These are phyloP conservation scores for Aquilaria malaccensis DNA, from an alignment of 345 rosid species.

Conservation along the genomic window DNA sequence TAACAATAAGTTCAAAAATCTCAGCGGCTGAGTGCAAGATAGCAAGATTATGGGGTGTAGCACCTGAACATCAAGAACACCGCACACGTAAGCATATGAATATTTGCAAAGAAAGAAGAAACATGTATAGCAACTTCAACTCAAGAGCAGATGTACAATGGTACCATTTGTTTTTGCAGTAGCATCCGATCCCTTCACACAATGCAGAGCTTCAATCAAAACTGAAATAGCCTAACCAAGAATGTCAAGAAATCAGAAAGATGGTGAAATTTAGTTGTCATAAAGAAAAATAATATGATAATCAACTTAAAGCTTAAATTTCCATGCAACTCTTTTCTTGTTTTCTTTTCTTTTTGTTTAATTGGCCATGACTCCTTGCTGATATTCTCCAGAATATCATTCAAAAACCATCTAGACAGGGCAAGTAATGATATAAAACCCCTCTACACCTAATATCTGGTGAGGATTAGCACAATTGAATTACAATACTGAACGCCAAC, in stretches of 20 bases:
- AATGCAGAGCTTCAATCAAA: constrained; percentile 83
- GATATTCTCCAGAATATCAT: no score
- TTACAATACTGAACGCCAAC: no score
- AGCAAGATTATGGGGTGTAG: constrained; percentile 85
- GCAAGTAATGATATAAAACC: no score
- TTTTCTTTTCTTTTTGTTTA: no score
- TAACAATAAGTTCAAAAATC: constrained; percentile 86
- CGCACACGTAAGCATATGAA: constrained; percentile 17
- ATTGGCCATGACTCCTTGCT: no score
- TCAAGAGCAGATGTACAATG: constrained; percentile 5
- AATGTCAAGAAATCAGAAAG: background rate
- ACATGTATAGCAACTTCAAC: constrained; percentile 4
- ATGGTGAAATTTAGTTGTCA: constrained; percentile 6
- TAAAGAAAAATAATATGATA: background rate
- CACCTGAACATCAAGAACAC: constrained; percentile 48
- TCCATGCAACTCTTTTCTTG: no score
- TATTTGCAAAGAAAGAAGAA: constrained; percentile 14
- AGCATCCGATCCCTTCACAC: constrained; percentile 72
- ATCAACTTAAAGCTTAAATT: background rate
- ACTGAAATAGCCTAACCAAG: constrained; percentile 49
- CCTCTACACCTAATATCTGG: no score
- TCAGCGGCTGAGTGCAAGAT: constrained; percentile 96
- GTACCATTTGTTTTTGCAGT: constrained; percentile 58
- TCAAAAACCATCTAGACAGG: no score
- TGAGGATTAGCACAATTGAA: no score